Conservation (phyloP, 1,284 basidiomycete species). For the Coniferiporia sulphurascens region DNA sequence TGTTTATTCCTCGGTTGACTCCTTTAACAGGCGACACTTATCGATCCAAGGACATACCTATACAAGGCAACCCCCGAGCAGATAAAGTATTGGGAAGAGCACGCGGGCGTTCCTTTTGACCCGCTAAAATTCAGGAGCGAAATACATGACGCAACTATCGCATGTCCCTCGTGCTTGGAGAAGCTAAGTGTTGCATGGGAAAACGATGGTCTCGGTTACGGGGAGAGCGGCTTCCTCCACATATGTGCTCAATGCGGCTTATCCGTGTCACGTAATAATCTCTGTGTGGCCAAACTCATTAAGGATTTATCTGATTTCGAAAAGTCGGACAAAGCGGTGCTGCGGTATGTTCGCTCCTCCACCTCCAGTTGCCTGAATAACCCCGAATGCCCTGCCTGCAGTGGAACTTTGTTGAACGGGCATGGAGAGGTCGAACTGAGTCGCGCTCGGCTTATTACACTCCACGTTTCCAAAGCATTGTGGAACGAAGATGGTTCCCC, state of each 20-base stretch:
- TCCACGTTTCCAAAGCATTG: not conserved
- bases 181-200: not conserved
- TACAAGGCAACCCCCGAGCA: not conserved
- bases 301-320: not conserved
- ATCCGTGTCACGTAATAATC: not conserved
- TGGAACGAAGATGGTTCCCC: not conserved
- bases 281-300: not conserved
- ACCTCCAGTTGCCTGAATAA: not conserved
- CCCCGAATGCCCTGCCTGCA: not conserved
- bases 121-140: not conserved
- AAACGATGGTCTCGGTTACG: not conserved
- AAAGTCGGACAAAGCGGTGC: not conserved
- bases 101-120: not conserved
- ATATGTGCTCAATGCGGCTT: not conserved
- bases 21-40: not conserved
- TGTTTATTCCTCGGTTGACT: not conserved
- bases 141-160: not conserved
- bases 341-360: not conserved
- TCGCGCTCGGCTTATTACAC: not conserved
- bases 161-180: not conserved
- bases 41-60: not conserved
- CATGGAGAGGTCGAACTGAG: not conserved
- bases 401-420: not conserved
- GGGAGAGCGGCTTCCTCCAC: not conserved
- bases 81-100: not conserved